These are phyloP conservation scores for Solanum chacoense DNA, from an alignment of 305 asterid species.

Conservation along the genomic window DNA sequence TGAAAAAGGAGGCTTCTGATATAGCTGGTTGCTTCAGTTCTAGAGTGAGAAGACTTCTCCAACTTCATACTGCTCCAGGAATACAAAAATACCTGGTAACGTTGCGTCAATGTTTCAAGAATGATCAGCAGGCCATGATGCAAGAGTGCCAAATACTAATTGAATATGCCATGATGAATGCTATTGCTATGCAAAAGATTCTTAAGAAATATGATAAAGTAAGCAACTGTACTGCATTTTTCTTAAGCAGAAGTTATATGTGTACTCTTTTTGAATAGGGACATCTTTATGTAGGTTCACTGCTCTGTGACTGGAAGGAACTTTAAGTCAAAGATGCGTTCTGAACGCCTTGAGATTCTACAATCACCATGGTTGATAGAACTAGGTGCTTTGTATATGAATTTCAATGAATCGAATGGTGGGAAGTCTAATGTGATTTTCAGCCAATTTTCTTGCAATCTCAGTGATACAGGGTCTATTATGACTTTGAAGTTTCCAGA, in stretches of 20 bases:
- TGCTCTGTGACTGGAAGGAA: conserved; percentile 59
- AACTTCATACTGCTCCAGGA: conserved; percentile 48
- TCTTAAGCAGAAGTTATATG: not conserved
- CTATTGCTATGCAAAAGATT: conserved; percentile 68
- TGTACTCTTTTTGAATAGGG: not conserved
- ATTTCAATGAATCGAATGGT: conserved; percentile 26
- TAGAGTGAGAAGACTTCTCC: conserved; percentile 61
- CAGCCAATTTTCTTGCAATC: conserved; percentile 40
- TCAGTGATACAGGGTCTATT: conserved; percentile 26
- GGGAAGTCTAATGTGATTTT: conserved; percentile 18
- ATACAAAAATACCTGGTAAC: conserved; percentile 34
- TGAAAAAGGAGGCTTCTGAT: conserved; percentile 70
- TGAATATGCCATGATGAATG: conserved; percentile 64
- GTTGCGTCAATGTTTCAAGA: conserved; percentile 39
- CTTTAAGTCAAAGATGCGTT: conserved; percentile 51
- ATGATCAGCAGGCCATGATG: conserved; percentile 38
- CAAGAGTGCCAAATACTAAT: conserved; percentile 49
- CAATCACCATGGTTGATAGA: conserved; percentile 76
- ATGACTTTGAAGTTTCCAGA: conserved; percentile 54
- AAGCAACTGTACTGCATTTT: conserved; percentile 1
- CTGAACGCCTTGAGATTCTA: conserved; percentile 55
- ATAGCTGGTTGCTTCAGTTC: conserved; percentile 67
- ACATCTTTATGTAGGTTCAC: conserved; percentile 37
- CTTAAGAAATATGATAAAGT: conserved; percentile 84
- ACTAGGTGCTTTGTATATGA: conserved; percentile 61